Base-by-base conservation (phyloP, 306 rosid species). In the Dryas drummondii region DNA sequence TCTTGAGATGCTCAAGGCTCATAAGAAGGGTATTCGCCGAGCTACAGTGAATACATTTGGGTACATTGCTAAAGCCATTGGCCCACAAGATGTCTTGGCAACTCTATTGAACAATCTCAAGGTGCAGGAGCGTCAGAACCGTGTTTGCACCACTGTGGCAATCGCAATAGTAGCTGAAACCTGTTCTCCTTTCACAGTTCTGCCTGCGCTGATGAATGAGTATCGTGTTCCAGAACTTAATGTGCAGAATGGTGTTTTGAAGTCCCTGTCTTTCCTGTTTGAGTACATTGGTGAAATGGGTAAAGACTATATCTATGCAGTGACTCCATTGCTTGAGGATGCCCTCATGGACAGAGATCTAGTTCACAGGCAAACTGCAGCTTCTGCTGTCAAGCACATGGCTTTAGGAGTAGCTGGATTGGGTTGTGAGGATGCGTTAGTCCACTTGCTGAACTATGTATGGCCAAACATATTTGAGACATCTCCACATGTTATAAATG, bases 201-300 rank as follows among this genome's bases (percentile, higher is more conserved):
- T 94, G 71, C 98, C 98, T 17, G 98, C 98, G 5, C 79, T 91
- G 82, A 94, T 94, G 98, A 94, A 94, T 3, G 98, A 94, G 82
- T 90, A 94, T 80, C 92, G 98, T 12, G 97, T 94, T 56, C 98
- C 98, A 5, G 98, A 91, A 83, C 96, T 94, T 32, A 94, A 94
- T 53, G 98, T 93, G 74, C 98, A 93, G 76, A 94, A 89, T 62
- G 98, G 98, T 62, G 98, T 94, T 37, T 83, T 94, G 74, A 94
- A 94, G 66, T 94, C 97, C 47, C 94, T 94, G 9, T 94, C 98
- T 49, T 94, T 94, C 86, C 88, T 94, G 17, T 94, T 94, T 10
- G 97, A 94, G 90, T 94, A 94, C 81, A 94, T 94, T 46, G 98
- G 98, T 48, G 98, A 94, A 84, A 94, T 94, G 98, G 98, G 98